A percentile compares a stretch with the other conserved stretches of the same genome.
Conservation (phyloP, 495 filamentous ascomycete genomes). For the Penicillium riverlandense region DNA sequence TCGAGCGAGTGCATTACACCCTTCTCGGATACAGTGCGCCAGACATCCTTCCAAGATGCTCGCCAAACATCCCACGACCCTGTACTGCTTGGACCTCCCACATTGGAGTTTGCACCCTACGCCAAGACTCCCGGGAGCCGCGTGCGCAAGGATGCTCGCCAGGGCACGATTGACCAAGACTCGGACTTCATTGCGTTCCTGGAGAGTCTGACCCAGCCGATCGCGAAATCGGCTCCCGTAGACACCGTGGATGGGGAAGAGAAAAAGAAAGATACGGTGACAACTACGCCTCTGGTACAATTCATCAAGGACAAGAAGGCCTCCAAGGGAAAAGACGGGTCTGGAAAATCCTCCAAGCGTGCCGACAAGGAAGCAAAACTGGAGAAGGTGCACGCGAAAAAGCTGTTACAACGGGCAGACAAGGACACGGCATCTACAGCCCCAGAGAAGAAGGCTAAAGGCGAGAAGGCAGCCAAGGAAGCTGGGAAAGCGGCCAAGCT, state of each 20-base stretch:
- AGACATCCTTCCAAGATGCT: conserved; percentile 63
- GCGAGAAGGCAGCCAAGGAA: conserved; percentile 62
- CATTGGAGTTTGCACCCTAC: conserved; percentile 75
- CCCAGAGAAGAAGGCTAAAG: conserved; percentile 45
- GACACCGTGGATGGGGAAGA: conserved; percentile 45
- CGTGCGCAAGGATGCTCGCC: conserved; percentile 67
- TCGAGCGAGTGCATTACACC: conserved; percentile 49
- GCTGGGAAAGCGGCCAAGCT: conserved; percentile 75
- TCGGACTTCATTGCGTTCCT: conserved; percentile 91
- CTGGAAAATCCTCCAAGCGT: conserved; percentile 50
- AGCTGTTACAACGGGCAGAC: conserved; percentile 32
- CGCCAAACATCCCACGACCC: conserved; percentile 60
- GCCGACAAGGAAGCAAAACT: conserved; percentile 52
- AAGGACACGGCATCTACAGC: conserved; percentile 29
- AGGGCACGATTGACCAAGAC: conserved; percentile 94
- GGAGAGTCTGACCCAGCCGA: conserved; percentile 74
- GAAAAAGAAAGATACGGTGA: conserved; percentile 58
- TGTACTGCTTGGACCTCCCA: conserved; percentile 64
- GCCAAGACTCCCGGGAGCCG: conserved; percentile 69
- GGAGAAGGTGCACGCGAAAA: conserved; percentile 50
- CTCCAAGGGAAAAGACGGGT: conserved; percentile 67
- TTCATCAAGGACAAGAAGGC: conserved; percentile 87
- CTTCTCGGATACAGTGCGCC: conserved; percentile 60
- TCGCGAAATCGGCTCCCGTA: conserved; percentile 43
- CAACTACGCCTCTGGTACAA: conserved; percentile 83